Evolutionary conservation across 1,139 yeast genomes (phyloP).

Genomic region (Magnusiomyces suaveolens): DNA sequence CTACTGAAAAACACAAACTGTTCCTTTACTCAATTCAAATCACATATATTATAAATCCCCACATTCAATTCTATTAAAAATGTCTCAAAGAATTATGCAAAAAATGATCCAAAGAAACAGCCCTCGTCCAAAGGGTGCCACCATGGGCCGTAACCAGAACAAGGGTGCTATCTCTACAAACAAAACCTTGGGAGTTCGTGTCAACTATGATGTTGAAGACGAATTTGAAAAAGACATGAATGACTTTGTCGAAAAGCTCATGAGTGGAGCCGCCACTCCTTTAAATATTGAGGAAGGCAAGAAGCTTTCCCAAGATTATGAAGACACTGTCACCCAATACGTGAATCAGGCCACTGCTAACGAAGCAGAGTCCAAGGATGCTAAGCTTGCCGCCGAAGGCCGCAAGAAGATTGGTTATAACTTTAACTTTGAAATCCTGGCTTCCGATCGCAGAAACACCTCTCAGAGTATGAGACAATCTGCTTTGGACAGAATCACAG

Average conservation of each 20-base stretch:
- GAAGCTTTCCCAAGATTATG: conserved; percentile 1
- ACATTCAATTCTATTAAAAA: too few relatives aligned
- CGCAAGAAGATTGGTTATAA: conserved; percentile 20
- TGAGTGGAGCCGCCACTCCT: conserved; percentile 1
- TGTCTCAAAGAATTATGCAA: conserved; percentile 1
- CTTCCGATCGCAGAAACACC: conserved; percentile 26
- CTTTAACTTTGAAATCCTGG: conserved; percentile 26
- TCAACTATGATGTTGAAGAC: conserved; percentile 2
- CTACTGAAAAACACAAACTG: too few relatives aligned
- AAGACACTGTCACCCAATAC: not conserved
- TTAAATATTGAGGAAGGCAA: not conserved
- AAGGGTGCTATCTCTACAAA: not conserved
- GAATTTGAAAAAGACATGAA: conserved; percentile 5
- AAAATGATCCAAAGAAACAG: not conserved
- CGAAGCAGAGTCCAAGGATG: conserved; percentile 6
- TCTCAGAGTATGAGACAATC: conserved; percentile 29
- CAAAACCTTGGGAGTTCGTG: not conserved
- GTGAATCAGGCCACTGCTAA: not conserved
- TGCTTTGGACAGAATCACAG: conserved; percentile 25
- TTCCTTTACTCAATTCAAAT: too few relatives aligned
- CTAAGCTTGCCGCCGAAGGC: conserved; percentile 2
- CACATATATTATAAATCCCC: too few relatives aligned
- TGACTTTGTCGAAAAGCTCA: conserved; percentile 5
- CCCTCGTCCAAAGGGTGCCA: conserved; percentile 6
- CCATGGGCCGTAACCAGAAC: conserved; percentile 3